phyloP scores from a whole-genome alignment of 768 basidiomycete species.

The Rhodotorula taiwanensis region DNA sequence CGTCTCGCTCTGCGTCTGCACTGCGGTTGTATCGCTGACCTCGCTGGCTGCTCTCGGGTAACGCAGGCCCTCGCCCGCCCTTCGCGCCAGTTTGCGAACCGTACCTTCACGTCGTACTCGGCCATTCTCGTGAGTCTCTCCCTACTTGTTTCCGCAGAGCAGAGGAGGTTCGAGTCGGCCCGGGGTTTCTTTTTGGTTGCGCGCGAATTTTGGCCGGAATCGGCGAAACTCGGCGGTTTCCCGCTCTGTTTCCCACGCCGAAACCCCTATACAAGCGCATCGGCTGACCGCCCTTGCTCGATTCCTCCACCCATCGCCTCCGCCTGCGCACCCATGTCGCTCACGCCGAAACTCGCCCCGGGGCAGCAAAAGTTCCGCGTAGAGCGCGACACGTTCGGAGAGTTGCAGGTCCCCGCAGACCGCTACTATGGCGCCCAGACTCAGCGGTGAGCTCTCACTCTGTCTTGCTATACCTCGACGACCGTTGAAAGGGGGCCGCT shows the following conservation, averaged over 20 bases:
- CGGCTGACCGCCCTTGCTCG: neutral
- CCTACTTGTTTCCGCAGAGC: no score
- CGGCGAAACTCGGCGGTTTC: neutral
- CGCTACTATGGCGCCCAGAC: slow-evolving; percentile 99
- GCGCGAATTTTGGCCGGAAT: no score
- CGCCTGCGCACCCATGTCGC: slow-evolving; percentile 4
- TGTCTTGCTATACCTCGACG: neutral
- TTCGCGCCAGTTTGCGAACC: slow-evolving; percentile 21
- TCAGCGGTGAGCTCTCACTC: slow-evolving; percentile 57
- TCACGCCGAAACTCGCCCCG: slow-evolving; percentile 9
- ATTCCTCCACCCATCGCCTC: neutral
- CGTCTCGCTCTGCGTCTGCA: neutral
- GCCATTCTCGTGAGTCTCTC: slow-evolving; percentile 23
- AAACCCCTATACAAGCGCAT: neutral
- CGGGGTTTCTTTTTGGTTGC: no score
- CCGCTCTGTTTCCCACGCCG: neutral
- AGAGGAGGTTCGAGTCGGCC: no score
- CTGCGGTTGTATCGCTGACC: no score
- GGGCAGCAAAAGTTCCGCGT: slow-evolving; percentile 43
- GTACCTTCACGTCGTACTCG: slow-evolving; percentile 27
- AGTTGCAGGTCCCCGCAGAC: slow-evolving; percentile 76
- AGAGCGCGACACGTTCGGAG: slow-evolving; percentile 93
- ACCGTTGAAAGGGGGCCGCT: neutral
- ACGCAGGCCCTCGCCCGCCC: slow-evolving; percentile 12
- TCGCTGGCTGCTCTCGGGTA: neutral